phyloP scores from a whole-genome alignment of 352 stramenopile species.

The Peronospora destructor region DNA sequence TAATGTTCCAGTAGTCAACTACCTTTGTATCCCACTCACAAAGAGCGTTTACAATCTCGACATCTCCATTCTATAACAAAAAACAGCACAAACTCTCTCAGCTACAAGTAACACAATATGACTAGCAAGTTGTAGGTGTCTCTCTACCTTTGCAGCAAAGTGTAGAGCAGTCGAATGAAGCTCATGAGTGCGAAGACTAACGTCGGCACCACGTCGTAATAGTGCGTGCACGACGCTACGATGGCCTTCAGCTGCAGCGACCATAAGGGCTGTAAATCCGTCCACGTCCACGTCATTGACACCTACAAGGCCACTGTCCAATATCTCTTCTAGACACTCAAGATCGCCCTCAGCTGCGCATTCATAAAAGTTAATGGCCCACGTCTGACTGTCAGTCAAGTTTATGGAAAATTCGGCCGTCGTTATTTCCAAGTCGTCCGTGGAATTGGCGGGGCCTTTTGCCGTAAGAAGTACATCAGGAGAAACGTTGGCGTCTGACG shows the following conservation, averaged over 20 bases:
- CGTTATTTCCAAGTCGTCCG: constrained; percentile 34
- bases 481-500: constrained; percentile 37
- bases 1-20: constrained; percentile 66
- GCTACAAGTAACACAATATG: not conserved
- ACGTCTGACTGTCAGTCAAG: constrained; percentile 46
- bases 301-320: constrained; percentile 49
- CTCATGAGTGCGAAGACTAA: constrained; percentile 60
- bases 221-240: constrained; percentile 47
- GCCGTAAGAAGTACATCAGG: constrained; percentile 55
- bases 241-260: constrained; percentile 69
- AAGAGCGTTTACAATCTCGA: constrained; percentile 58
- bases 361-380: constrained; percentile 65
- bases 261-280: constrained; percentile 81
- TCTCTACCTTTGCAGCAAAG: constrained; percentile 70
- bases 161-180: constrained; percentile 69
- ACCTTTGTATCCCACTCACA: constrained; percentile 48
- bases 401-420: constrained; percentile 65
- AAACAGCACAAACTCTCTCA: not conserved
- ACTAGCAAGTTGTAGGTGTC: constrained; percentile 1
- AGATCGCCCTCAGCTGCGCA: constrained; percentile 66
- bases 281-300: constrained; percentile 77
- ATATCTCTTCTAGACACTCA: constrained; percentile 47
- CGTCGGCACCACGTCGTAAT: constrained; percentile 49
- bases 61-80: constrained; percentile 46
- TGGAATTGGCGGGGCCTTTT: constrained; percentile 26